Base-by-base conservation (phyloP, 495 filamentous ascomycete species). In the Wilcoxina mikolae region DNA sequence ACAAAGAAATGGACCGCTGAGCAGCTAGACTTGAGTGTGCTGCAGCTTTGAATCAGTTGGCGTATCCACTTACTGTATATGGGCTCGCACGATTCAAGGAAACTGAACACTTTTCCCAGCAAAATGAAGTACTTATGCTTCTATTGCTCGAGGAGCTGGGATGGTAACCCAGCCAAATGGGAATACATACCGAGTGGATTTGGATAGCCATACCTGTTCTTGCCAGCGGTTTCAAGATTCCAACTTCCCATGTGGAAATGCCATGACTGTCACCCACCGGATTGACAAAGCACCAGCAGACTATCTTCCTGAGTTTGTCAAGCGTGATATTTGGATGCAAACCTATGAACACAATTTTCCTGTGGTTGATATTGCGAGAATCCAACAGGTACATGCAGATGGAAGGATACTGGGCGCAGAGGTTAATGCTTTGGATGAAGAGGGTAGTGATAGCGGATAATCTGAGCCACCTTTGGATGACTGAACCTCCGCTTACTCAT, bases 1-100 rank as follows among this genome's bases (percentile, higher is more conserved):
- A 50, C n/a, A 56, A 56, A 35, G 15, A 56, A 4, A 56, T 58
- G 56, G 33, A 56, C 25, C 4, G 23, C 31, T 15, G 31, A 35
- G 31, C 31, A 35, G 15, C 7, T 15, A 35, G 31, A 35, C 31
- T 35, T 7, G 7, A 35, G 7, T 15, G 31, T 7, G 31, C 31
- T 15, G 5, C 31, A 35, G 31, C 31, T 15, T 49, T 18, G 25
- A 25, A 28, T 22, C 7, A 10, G 11, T 18, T 9, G 42, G 42
- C 9, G 11, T 18, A 45, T 9, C 22, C 20, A 25, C 26, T 49
- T 12, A 26, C 46, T 5, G 10, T 23, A 4, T 29, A 18, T 7
- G 46, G 46, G 4, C 7, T 24, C 4, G 46, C 46, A 26, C 17
- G 20, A 7, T 29, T 49, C 27, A 4, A 49, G 24, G 46, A 49